Conservation (phyloP, 2,329 filamentous ascomycete species). For the Dactylellina cionopaga region DNA sequence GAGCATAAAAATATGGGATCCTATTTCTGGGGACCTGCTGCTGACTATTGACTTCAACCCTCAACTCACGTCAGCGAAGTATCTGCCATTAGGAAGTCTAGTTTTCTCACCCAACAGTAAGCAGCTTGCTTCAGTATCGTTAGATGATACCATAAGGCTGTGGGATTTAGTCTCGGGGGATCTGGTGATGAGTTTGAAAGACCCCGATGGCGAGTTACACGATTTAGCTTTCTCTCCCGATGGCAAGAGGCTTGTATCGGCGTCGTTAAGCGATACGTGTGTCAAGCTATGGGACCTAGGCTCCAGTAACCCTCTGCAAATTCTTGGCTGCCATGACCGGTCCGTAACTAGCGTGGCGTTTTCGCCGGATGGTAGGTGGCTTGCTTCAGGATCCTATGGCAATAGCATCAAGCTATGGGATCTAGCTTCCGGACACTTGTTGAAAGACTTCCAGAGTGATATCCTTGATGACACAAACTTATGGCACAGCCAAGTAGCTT, state of each 20-base stretch:
- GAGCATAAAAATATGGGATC: not conserved
- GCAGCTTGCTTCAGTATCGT: constrained; percentile 18
- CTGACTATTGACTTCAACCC: not conserved
- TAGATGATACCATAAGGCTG: constrained; percentile 1
- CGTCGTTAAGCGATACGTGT: too few relatives aligned
- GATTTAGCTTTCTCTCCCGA: too few relatives aligned
- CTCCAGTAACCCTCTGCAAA: too few relatives aligned
- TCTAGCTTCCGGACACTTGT: not conserved
- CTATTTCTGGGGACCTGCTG: not conserved
- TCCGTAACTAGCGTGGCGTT: not conserved
- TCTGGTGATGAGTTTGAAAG: too few relatives aligned
- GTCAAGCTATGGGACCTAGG: too few relatives aligned
- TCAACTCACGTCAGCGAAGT: not conserved
- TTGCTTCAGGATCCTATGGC: constrained; percentile 7
- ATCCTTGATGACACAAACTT: not conserved
- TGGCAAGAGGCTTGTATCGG: too few relatives aligned
- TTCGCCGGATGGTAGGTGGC: not conserved
- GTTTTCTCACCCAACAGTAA: constrained; percentile 6
- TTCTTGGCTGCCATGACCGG: too few relatives aligned
- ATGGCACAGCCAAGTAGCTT: not conserved
- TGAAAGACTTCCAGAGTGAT: not conserved
- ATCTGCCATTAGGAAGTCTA: not conserved
- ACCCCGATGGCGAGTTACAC: too few relatives aligned
- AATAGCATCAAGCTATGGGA: not conserved
- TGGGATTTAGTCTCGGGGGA: constrained; percentile 66